phyloP scores from a whole-genome alignment of 805 yeast species.

The Saccharomycopsis javanensis region DNA sequence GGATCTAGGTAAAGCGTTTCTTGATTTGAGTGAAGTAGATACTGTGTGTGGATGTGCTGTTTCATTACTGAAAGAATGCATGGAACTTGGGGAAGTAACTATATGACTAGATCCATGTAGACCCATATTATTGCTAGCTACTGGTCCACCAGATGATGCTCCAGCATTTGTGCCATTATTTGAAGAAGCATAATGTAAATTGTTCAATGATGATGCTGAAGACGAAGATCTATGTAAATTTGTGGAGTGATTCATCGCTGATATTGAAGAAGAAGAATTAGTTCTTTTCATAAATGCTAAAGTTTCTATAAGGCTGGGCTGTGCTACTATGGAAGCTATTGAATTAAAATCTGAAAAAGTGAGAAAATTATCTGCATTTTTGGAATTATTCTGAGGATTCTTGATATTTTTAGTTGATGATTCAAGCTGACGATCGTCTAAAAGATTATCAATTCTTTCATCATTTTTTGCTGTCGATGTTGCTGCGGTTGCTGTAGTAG shows the following conservation, averaged over 20 bases:
- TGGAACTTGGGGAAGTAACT: background rate
- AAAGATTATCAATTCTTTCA: background rate
- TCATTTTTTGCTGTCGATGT: no score
- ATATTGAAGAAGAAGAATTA: background rate
- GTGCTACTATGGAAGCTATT: slow-evolving; percentile 9
- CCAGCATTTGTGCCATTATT: background rate
- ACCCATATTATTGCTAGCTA: background rate
- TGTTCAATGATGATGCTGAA: background rate
- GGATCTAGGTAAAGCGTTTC: background rate
- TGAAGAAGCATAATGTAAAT: background rate
- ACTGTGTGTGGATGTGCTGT: background rate
- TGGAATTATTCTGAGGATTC: background rate
- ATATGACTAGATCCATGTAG: background rate
- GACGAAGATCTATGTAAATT: background rate
- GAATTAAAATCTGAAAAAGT: slow-evolving; percentile 8
- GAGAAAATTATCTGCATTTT: background rate
- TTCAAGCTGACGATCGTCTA: background rate
- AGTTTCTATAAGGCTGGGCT: slow-evolving; percentile 6
- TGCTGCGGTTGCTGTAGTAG: background rate
- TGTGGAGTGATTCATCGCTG: background rate
- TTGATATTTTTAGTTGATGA: background rate
- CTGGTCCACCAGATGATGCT: background rate
- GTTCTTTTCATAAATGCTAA: slow-evolving; percentile 1
- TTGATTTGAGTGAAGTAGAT: background rate
- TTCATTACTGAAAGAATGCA: background rate